phyloP scores from a whole-genome alignment of 2,329 filamentous ascomycete species.

The Colletotrichum truncatum region DNA sequence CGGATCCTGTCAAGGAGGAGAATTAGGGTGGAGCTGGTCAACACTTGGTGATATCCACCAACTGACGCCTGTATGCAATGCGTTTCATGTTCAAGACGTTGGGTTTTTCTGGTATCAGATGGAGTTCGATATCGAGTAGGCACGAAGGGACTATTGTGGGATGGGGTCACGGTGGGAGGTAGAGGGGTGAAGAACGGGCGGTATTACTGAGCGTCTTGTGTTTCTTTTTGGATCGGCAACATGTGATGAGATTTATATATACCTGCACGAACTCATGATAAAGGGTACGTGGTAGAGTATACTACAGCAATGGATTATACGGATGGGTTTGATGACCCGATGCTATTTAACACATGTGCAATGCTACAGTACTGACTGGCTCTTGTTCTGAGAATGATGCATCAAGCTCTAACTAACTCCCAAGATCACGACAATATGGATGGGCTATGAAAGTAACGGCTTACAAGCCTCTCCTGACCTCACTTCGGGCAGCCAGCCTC shows the following conservation, averaged over 20 bases:
- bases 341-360: no score
- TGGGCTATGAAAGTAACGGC: neutral
- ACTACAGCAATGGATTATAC: constrained; percentile 15
- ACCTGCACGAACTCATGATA: constrained; percentile 26
- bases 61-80: neutral
- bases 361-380: no score
- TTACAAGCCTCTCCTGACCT: neutral
- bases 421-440: no score
- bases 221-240: constrained; percentile 7
- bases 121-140: constrained; percentile 3
- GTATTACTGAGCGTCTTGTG: constrained; percentile 14
- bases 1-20: constrained; percentile 10
- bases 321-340: neutral
- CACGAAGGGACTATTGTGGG: neutral
- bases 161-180: neutral
- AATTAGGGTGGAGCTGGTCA: neutral
- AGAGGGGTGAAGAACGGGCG: constrained; percentile 9
- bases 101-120: neutral
- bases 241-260: constrained; percentile 20
- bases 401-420: no score
- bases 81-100: constrained; percentile 9
- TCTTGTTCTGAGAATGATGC: no score
- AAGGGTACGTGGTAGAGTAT: constrained; percentile 12
- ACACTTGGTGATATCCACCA: neutral
- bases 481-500: neutral